Evolutionary conservation across 805 yeast genomes (phyloP).

Genomic region (Candida odintsovae): DNA sequence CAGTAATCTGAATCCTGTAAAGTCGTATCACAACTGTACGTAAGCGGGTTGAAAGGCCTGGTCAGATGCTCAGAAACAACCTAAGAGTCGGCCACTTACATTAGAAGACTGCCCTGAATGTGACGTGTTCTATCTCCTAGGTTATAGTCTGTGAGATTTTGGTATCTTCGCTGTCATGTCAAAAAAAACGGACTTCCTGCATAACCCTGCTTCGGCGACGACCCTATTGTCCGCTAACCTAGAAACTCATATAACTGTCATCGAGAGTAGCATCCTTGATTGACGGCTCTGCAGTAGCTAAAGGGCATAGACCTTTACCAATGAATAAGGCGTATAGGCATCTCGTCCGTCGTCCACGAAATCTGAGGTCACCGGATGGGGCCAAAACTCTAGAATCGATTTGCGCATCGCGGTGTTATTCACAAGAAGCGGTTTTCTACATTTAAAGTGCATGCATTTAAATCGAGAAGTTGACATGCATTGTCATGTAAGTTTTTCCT

Average conservation of each 20-base stretch:
- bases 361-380: background rate
- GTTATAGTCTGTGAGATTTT: no score
- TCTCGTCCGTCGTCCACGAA: background rate
- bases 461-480: background rate
- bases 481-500: background rate
- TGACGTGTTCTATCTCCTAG: background rate
- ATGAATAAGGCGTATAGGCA: no score
- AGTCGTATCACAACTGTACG: no score
- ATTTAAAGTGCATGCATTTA: background rate
- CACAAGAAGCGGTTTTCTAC: background rate
- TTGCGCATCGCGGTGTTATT: background rate
- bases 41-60: no score
- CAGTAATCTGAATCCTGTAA: no score
- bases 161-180: background rate
- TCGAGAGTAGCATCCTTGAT: no score
- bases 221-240: no score
- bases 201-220: background rate
- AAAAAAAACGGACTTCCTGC: background rate
- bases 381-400: background rate
- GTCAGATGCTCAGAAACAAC: no score
- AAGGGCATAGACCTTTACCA: no score
- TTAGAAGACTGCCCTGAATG: background rate
- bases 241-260: no score
- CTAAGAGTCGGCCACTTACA: no score
- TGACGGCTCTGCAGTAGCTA: no score